Base-by-base conservation (phyloP, 2,329 filamentous ascomycete genomes). In the Stagonosporopsis chrysanthemi region DNA sequence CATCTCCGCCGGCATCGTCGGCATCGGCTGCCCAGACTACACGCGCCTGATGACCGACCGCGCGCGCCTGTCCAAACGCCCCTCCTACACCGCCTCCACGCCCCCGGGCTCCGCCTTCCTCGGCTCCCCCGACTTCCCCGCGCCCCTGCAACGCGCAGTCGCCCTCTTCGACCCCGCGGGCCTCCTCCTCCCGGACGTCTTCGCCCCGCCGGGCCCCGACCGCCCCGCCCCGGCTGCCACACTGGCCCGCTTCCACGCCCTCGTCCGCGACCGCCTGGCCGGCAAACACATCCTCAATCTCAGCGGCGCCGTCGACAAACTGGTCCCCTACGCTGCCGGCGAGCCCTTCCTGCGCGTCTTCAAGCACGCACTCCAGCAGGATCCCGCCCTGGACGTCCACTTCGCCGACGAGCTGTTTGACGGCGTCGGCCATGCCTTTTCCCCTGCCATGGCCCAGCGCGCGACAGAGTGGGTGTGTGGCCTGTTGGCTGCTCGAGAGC, bases 11-110 rank as follows among this genome's bases (percentile, higher is more conserved):
- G 92, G 86, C 1, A 87, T 96, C 7, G 83, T 90, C 2, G 84
- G 97, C 23, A 90, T 98, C 50, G 95, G 94, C 1, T 97, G 92
- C 75, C 92, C 93, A 0, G 94, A 99, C 76, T 97, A 91, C 68
- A 86, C 88, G 62, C 82, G 90, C 74, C 80, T 98, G 15, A 90
- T 98, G 86, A 82, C 81, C 8, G 88, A 94, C 67, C 90, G 95
- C 11, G 94, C 94, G 0, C 81, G 85, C 5, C 80, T 88, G 35
- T 89, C 89, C 0, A 91, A 88, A 68, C 79, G 90, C 11, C 63
- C 82, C 14, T 84, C 86, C 0, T 91, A 84, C 77, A 84, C 83
- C 0, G 74, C 80, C 2, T 81, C 82, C 12, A 79, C 84, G 15
- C 81, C 83, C 0, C 81, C 82, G 0, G 88, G 88, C 0, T 75